Base-by-base conservation (phyloP, 2,329 filamentous ascomycete species). In the Apiospora rasikravindrae region DNA sequence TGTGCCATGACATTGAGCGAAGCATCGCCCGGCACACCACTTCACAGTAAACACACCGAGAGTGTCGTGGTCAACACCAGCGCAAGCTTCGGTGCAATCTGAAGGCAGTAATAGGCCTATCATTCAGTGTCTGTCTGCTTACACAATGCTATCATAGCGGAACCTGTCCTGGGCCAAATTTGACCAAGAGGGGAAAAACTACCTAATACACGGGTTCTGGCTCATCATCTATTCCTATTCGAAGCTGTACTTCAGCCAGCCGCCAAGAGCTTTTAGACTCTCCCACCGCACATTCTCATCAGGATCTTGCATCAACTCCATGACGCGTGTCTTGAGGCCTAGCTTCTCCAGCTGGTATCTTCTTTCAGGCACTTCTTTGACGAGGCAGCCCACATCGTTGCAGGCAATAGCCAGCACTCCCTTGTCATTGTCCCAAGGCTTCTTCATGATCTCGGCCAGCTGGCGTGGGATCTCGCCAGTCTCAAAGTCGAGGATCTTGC, bases 261-360 rank as follows among this genome's bases (percentile, higher is more conserved):
- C 87, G 26, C 88, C 89, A 53, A 98, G 90, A 22, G 95, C 95
- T 78, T 93, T 90, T 84, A 98, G 84, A 82, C 94, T 96, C 86
- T 98, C 95, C 94, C 95, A 98, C 79, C 95, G 88, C 67, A 98
- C 94, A 73, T 90, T 92, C 85, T 98, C 95, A 78, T 98, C 94
- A 72, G 91, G 88, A 80, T 97, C 94, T 78, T 90, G 91, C 95
- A 98, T 98, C 79, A 98, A 86, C 84, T 95, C 93, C 95, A 98
- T 97, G 73, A 98, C 92, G 76, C 94, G 88, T 24, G 89, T 90
- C 88, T 98, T 98, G 74, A 98, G 83, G 0, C 94, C 94, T 61
- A 95, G 83, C 84, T 92, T 95, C 85, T 98, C 95, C 77, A 98
- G 87, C 81, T 93, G 89, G 72, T 88, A 86, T 78, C 95, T 87